Conservation (phyloP, 2,329 filamentous ascomycete genomes). For the Monascus ruber region DNA sequence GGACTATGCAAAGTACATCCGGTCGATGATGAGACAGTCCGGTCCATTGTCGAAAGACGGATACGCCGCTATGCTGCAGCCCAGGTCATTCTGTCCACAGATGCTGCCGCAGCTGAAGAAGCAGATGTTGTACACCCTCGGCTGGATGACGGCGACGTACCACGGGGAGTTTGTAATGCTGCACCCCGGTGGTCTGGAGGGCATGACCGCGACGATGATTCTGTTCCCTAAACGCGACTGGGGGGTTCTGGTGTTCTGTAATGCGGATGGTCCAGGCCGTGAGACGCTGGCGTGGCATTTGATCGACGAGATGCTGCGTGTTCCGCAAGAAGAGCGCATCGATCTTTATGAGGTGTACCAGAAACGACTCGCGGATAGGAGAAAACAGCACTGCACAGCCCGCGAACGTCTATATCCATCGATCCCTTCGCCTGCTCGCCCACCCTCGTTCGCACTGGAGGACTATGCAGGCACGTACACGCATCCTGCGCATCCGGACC, state of each 20-base stretch:
- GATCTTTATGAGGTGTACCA: slow-evolving; percentile 3
- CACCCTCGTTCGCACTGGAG: slow-evolving; percentile 1
- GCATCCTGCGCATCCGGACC: slow-evolving; percentile 3
- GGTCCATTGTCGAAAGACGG: slow-evolving; percentile 14
- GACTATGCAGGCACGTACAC: slow-evolving; percentile 3
- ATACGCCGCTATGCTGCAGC: not conserved
- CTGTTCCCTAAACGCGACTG: slow-evolving; percentile 35
- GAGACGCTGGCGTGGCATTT: slow-evolving; percentile 27
- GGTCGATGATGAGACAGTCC: slow-evolving; percentile 34
- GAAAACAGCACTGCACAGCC: slow-evolving; percentile 1
- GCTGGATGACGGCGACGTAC: slow-evolving; percentile 14
- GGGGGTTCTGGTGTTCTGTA: slow-evolving; percentile 34
- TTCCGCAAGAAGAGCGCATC: slow-evolving; percentile 1
- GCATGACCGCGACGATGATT: slow-evolving; percentile 33
- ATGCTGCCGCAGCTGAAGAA: slow-evolving; percentile 3
- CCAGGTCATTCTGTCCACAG: not conserved
- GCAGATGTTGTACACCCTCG: slow-evolving; percentile 5
- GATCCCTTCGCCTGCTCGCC: slow-evolving; percentile 2
- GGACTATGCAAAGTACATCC: slow-evolving; percentile 40
- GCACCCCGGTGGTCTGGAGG: slow-evolving; percentile 34
- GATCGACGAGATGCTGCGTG: slow-evolving; percentile 30
- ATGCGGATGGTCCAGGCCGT: slow-evolving; percentile 28
- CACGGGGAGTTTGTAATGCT: slow-evolving; percentile 22
- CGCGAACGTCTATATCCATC: slow-evolving; percentile 2
- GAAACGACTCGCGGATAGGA: not conserved